Conservation (phyloP, 176 grass and related monocot genomes). For the Poa annua region DNA sequence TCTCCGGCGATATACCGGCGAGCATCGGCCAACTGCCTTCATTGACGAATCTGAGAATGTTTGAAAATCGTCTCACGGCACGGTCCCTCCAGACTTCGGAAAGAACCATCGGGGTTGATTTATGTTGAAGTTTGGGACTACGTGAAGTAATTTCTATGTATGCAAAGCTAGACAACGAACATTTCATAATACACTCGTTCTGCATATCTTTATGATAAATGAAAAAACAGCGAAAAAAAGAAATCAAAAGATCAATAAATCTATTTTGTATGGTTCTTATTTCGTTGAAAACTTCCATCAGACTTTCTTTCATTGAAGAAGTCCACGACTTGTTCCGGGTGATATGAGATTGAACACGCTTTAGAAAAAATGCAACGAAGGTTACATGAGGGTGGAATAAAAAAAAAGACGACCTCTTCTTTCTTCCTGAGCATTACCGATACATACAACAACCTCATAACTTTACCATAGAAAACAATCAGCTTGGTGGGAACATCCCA, state of each 20-base stretch:
- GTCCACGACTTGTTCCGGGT: not conserved
- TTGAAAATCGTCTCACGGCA: conserved; percentile 53
- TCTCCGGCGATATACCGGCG: conserved; percentile 60
- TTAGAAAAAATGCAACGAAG: no score
- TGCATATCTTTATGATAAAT: no score
- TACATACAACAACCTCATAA: conserved; percentile 5
- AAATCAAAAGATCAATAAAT: not conserved
- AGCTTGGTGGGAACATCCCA: conserved; percentile 53
- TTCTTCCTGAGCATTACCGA: no score
- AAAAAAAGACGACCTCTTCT: no score
- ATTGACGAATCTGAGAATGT: conserved; percentile 22
- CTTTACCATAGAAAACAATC: conserved; percentile 56
- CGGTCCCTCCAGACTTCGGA: conserved; percentile 66
- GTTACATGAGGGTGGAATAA: no score
- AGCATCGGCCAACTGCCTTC: conserved; percentile 46
- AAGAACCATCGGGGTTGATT: conserved; percentile 29
- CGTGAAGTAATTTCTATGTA: not conserved
- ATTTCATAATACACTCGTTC: no score
- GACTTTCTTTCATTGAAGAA: not conserved
- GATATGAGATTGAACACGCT: not conserved
- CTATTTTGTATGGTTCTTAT: not conserved
- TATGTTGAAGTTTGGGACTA: conserved; percentile 42
- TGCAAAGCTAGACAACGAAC: no score
- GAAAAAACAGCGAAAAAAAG: no score
- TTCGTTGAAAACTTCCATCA: not conserved